phyloP scores from a whole-genome alignment of 2,329 filamentous ascomycete genomes.

The Ascochyta viciae-villosae region DNA sequence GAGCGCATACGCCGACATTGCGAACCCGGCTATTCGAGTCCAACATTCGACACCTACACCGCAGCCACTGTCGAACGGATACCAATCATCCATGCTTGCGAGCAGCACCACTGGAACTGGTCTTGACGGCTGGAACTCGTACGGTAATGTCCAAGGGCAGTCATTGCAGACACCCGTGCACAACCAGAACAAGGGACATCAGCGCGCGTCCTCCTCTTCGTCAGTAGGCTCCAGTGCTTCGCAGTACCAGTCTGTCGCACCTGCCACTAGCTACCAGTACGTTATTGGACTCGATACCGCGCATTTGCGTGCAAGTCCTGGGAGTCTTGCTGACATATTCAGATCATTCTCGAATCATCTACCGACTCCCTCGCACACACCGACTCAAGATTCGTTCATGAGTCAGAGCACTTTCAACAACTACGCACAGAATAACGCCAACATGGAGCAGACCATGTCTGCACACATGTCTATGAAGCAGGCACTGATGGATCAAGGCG shows the following conservation, averaged over 20 bases:
- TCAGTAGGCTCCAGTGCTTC: conserved; percentile 48
- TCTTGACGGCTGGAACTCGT: conserved; percentile 43
- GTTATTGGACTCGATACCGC: conserved; percentile 53
- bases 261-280: conserved; percentile 47
- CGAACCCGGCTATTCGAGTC: conserved; percentile 49
- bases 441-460: conserved; percentile 54
- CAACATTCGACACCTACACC: conserved; percentile 51
- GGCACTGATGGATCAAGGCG: conserved; percentile 62
- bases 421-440: conserved; percentile 52
- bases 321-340: conserved; percentile 44
- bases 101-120: conserved; percentile 32
- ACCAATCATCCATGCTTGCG: conserved; percentile 43
- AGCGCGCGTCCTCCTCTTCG: conserved; percentile 50
- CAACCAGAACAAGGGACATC: conserved; percentile 41
- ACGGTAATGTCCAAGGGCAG: conserved; percentile 42
- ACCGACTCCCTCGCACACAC: conserved; percentile 63
- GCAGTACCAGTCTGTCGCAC: conserved; percentile 42
- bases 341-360: conserved; percentile 59
- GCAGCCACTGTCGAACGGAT: conserved; percentile 36
- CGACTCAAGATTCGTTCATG: conserved; percentile 60
- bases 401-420: conserved; percentile 54
- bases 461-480: conserved; percentile 68
- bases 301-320: conserved; percentile 4
- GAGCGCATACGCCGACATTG: conserved; percentile 40
- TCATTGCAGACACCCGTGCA: conserved; percentile 44